phyloP scores from a whole-genome alignment of 2,329 filamentous ascomycete species.

The Paracorniculantispora psalliotae region DNA sequence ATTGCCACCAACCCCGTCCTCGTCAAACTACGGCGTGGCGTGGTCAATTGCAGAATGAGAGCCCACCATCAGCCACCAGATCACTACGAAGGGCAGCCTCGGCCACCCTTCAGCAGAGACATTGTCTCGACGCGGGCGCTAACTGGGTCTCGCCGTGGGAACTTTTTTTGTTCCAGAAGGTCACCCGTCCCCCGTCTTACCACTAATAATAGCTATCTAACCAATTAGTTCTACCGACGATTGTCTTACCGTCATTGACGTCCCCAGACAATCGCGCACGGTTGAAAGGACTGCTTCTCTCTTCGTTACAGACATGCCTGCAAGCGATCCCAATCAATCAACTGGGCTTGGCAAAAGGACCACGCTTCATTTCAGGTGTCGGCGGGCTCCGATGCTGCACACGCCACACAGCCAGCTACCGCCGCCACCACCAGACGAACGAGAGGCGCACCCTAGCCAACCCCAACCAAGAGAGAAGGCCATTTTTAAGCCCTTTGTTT shows the following conservation, averaged over 20 bases:
- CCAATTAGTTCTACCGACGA: no score
- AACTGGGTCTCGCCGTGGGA: neutral
- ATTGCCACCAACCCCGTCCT: no score
- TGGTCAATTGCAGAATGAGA: neutral
- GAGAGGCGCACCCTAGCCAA: slow-evolving; percentile 4
- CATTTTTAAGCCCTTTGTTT: neutral
- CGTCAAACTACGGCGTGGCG: no score
- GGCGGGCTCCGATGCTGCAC: slow-evolving; percentile 7
- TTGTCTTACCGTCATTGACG: no score
- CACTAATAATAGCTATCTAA: neutral
- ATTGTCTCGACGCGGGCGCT: neutral
- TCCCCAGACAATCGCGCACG: no score
- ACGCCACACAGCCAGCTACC: neutral
- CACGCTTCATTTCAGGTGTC: neutral
- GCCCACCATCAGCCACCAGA: slow-evolving; percentile 4
- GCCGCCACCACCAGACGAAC: neutral
- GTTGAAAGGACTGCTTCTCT: no score
- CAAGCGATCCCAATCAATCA: neutral
- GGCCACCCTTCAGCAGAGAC: neutral
- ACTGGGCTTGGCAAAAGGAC: neutral
- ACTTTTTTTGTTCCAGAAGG: neutral
- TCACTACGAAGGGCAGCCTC: neutral
- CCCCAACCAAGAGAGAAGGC: neutral
- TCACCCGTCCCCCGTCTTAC: neutral
- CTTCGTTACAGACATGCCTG: no score